Evolutionary conservation across 176 grass and related monocot species (phyloP).

Genomic region (Phoenix dactylifera): DNA sequence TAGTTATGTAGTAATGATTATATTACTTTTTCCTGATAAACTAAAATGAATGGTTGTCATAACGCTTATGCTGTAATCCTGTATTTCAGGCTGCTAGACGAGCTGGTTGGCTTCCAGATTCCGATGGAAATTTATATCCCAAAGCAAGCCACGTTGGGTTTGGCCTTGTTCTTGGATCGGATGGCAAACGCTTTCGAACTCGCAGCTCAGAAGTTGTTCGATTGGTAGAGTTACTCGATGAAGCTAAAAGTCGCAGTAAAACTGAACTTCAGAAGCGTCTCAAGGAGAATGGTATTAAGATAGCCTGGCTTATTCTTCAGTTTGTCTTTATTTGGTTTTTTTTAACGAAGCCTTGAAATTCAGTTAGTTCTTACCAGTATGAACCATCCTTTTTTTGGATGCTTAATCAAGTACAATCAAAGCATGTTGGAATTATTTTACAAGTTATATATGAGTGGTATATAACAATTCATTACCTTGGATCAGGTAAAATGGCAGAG

Average conservation of each 20-base stretch:
- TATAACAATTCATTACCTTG: not conserved
- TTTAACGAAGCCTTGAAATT: no score
- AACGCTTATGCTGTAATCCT: not conserved
- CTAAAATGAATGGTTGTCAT: not conserved
- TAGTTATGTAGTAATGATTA: no score
- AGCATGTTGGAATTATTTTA: no score
- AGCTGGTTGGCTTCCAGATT: slow-evolving; percentile 62
- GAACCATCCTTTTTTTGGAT: no score
- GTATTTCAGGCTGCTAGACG: slow-evolving; percentile 62
- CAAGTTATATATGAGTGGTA: no score
- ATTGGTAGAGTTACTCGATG: slow-evolving; percentile 82
- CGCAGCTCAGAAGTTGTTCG: slow-evolving; percentile 79
- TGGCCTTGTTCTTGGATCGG: slow-evolving; percentile 90
- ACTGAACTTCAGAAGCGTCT: slow-evolving; percentile 61
- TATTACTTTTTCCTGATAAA: no score
- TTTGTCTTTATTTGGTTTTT: no score
- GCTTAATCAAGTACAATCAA: no score
- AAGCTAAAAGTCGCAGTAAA: slow-evolving; percentile 80
- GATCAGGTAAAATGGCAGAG: slow-evolving; percentile 52
- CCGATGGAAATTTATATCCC: slow-evolving; percentile 54
- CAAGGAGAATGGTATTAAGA: slow-evolving; percentile 50
- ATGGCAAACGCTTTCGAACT: slow-evolving; percentile 84
- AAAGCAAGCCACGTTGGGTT: slow-evolving; percentile 83
- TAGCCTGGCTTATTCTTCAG: no score
- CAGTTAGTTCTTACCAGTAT: no score